Evolutionary conservation across 495 filamentous ascomycete genomes (phyloP).

Genomic region (Aspergillus homomorphus): DNA sequence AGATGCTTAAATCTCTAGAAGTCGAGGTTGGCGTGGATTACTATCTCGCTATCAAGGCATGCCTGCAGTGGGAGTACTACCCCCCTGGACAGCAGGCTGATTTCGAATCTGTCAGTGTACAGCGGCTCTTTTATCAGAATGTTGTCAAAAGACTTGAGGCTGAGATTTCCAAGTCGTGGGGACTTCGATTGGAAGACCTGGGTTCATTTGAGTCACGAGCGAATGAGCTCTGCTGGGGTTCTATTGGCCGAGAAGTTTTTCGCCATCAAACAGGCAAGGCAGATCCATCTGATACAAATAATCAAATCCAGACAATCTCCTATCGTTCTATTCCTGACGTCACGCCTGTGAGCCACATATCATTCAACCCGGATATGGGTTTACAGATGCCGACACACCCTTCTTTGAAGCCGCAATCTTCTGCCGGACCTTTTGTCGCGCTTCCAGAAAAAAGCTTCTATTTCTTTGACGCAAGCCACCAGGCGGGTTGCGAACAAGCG

Average conservation of each 20-base stretch:
- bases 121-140: conserved; percentile 35
- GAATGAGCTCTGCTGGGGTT: conserved; percentile 28
- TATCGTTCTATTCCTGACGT: too few relatives aligned
- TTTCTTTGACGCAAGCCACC: conserved; percentile 29
- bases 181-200: conserved; percentile 31
- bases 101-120: conserved; percentile 29
- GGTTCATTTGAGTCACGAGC: conserved; percentile 26
- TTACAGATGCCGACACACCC: too few relatives aligned
- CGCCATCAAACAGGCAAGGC: too few relatives aligned
- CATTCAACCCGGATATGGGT: too few relatives aligned
- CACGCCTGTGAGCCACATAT: too few relatives aligned
- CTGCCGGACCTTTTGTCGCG: conserved; percentile 10
- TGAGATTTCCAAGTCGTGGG: conserved; percentile 32
- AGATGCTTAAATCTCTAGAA: conserved; percentile 28
- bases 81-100: conserved; percentile 24
- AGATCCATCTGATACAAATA: too few relatives aligned
- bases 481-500: conserved; percentile 25
- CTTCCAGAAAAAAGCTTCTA: conserved; percentile 20
- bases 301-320: too few relatives aligned
- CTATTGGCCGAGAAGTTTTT: conserved; percentile 26
- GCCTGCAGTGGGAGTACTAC: conserved; percentile 28
- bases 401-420: too few relatives aligned
- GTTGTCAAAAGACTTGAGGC: conserved; percentile 34
- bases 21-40: conserved; percentile 31
- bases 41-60: conserved; percentile 35